phyloP scores from a whole-genome alignment of 768 basidiomycete genomes.

The Tremella yokohamensis region DNA sequence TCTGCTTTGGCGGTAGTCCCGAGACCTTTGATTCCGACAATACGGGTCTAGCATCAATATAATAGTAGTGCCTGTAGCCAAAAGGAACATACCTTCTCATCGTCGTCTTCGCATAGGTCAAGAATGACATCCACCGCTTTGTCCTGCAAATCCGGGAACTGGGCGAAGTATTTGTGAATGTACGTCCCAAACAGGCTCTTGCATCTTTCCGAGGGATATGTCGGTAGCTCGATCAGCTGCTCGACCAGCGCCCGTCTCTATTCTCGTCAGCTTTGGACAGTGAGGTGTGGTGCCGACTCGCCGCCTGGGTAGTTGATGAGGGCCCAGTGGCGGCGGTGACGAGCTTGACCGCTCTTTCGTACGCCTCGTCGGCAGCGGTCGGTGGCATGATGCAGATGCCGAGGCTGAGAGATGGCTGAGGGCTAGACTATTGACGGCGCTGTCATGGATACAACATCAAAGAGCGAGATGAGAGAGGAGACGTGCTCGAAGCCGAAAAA shows the following conservation, averaged over 20 bases:
- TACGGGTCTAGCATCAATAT: conserved; percentile 22
- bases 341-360: too few relatives aligned
- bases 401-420: too few relatives aligned
- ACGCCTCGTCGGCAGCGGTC: too few relatives aligned
- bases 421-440: too few relatives aligned
- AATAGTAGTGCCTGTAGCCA: not conserved
- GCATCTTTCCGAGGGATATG: conserved; percentile 20
- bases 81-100: conserved; percentile 29
- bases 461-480: too few relatives aligned
- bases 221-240: conserved; percentile 29
- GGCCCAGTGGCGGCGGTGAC: too few relatives aligned
- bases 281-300: too few relatives aligned
- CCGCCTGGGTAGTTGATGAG: too few relatives aligned
- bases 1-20: conserved; percentile 41
- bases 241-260: conserved; percentile 26
- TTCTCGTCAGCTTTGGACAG: too few relatives aligned
- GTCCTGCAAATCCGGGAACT: conserved; percentile 45
- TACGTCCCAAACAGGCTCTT: conserved; percentile 35
- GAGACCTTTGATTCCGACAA: conserved; percentile 38
- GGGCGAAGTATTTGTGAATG: conserved; percentile 32
- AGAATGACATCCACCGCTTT: conserved; percentile 36
- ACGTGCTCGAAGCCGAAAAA: too few relatives aligned
- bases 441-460: too few relatives aligned
- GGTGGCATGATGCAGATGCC: too few relatives aligned
- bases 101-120: conserved; percentile 48